Percentiles rank a stretch among this genome's conserved stretches.
These are phyloP conservation scores for Agaricus sinodeliciosus DNA, from an alignment of 768 basidiomycete genomes.

Conservation along the genomic window DNA sequence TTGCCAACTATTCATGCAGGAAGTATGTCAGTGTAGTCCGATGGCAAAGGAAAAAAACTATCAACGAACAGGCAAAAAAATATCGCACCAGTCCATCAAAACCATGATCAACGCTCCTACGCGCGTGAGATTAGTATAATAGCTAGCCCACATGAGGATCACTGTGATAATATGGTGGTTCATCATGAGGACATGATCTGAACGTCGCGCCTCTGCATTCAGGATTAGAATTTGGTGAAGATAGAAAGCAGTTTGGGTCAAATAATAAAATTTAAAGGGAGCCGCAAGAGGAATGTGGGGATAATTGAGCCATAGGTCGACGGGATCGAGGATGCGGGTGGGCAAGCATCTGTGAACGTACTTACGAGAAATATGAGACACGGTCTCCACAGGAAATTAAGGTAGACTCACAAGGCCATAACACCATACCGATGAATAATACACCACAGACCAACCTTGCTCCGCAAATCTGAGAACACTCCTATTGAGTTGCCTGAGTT, in stretches of 20 bases:
- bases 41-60: not conserved
- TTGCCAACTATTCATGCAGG: slow-evolving; percentile 58
- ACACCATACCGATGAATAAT: slow-evolving; percentile 69
- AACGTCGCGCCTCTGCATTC: slow-evolving; percentile 86
- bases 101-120: slow-evolving; percentile 87
- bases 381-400: slow-evolving; percentile 4
- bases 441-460: slow-evolving; percentile 87
- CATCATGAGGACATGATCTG: slow-evolving; percentile 96
- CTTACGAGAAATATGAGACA: slow-evolving; percentile 33
- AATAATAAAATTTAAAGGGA: slow-evolving; percentile 85
- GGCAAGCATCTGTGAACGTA: slow-evolving; percentile 75
- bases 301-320: slow-evolving; percentile 70
- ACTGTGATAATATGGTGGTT: slow-evolving; percentile 90
- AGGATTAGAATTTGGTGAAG: slow-evolving; percentile 87
- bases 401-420: slow-evolving; percentile 72
- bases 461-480: slow-evolving; percentile 87
- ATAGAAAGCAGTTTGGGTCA: slow-evolving; percentile 83
- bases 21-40: not conserved
- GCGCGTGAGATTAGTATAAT: slow-evolving; percentile 79
- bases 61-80: slow-evolving; percentile 76
- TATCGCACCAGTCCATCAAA: slow-evolving; percentile 93
- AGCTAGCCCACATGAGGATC: slow-evolving; percentile 68
- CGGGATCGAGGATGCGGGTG: slow-evolving; percentile 54
- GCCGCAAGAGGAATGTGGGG: slow-evolving; percentile 79
- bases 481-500: slow-evolving; percentile 57